Base-by-base conservation (phyloP, 176 grass and related monocot species). In the Rhynchospora tenuis region DNA sequence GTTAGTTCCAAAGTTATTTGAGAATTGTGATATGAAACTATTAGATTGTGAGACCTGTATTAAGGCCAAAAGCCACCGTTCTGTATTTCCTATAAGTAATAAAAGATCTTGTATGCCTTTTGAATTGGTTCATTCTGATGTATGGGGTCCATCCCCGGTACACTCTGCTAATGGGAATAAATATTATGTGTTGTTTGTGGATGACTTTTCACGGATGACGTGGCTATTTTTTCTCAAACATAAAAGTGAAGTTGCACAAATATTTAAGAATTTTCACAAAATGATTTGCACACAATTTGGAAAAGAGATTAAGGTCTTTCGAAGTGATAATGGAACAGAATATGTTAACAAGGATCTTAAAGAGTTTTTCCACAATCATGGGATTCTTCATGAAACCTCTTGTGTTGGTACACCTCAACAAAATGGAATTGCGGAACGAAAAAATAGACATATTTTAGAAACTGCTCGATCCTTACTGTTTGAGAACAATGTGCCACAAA, bases 381-480 rank as follows among this genome's bases (percentile, higher is more conserved):
- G 65, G 12, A 29, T 33, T 27, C 26, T 69, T 69, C 65, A 69
- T 69, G 26, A 69, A 69, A 69, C 65, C 13, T 29, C 65, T 69
- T 69, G 9, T 69, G 65, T 69, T 31, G 65, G 65, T 14, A 69
- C 65, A 6, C 65, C 65, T 7, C 26, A 69, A 13, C 65, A 69
- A 69, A 69, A 69, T 29, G 65, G 65, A 13, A 23, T 69, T 4
- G 65, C 65, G 1, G 65, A 69, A 31, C 26, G 65, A 33, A 31
- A 69, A 69, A 69, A 69, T 31, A 69, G 65, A 69, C 65, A 69
- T 29, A 23, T 69, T 69, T 31, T 69, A 69, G 22, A 69, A 13
- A 69, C 24, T 29, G 31, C 65, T 31, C 24, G 22, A 12, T 69
- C 65, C 13, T 31, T 69, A 13, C 22, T 69, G 24, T 69, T 69